Evolutionary conservation across 2,329 filamentous ascomycete species (phyloP).

Genomic region (Diaporthe sp.): DNA sequence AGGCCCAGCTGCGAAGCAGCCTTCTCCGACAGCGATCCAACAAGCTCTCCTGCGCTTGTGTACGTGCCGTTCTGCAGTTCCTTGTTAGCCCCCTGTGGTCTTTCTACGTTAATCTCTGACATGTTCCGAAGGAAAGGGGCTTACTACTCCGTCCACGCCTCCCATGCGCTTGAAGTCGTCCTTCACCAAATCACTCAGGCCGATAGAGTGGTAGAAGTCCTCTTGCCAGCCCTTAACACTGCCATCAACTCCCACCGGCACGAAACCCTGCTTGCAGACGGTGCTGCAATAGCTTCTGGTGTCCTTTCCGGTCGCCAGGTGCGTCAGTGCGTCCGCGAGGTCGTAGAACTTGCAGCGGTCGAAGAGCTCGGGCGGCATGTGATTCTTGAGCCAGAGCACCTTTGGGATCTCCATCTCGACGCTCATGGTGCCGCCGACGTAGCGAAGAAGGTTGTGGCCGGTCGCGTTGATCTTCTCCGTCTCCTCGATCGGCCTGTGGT

Average conservation of each 20-base stretch:
- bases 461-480: slow-evolving; percentile 95
- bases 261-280: slow-evolving; percentile 96
- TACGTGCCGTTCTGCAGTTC: slow-evolving; percentile 85
- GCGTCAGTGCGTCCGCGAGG: slow-evolving; percentile 90
- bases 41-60: slow-evolving; percentile 90
- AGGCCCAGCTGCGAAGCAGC: slow-evolving; percentile 88
- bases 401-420: slow-evolving; percentile 99
- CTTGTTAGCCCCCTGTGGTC: slow-evolving; percentile 38
- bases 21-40: slow-evolving; percentile 86
- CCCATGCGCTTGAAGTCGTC: slow-evolving; percentile 95
- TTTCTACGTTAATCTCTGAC: slow-evolving; percentile 29
- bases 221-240: slow-evolving; percentile 99
- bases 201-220: slow-evolving; percentile 90
- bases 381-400: slow-evolving; percentile 97
- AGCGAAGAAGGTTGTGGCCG: slow-evolving; percentile 90
- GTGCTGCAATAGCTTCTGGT: slow-evolving; percentile 94
- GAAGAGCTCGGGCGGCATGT: slow-evolving; percentile 94
- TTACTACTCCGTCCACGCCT: slow-evolving; percentile 94
- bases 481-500: slow-evolving; percentile 92
- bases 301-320: slow-evolving; percentile 93
- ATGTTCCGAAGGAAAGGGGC: slow-evolving; percentile 59
- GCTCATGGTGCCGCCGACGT: slow-evolving; percentile 98
- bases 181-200: slow-evolving; percentile 84
- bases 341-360: slow-evolving; percentile 98
- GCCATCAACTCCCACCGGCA: slow-evolving; percentile 96